phyloP scores from a whole-genome alignment of 495 filamentous ascomycete species.

The Xylaria flabelliformis region DNA sequence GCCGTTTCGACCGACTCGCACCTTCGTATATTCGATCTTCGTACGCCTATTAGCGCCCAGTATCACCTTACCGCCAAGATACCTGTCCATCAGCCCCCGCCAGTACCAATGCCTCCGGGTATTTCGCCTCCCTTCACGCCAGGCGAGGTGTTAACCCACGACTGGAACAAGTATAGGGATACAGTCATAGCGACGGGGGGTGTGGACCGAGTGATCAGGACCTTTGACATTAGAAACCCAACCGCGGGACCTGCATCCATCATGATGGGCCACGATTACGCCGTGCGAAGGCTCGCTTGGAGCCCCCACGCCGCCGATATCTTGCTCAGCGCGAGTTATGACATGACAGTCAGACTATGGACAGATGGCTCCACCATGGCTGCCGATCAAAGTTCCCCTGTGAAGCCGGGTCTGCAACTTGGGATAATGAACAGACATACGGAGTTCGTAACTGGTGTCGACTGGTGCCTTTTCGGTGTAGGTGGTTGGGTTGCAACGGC shows the following conservation, averaged over 20 bases:
- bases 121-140: slow-evolving; percentile 44
- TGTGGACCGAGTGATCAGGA: slow-evolving; percentile 86
- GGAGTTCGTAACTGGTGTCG: slow-evolving; percentile 95
- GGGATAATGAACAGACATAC: slow-evolving; percentile 91
- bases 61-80: slow-evolving; percentile 82
- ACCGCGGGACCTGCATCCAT: slow-evolving; percentile 70
- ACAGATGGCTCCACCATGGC: slow-evolving; percentile 71
- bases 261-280: slow-evolving; percentile 87
- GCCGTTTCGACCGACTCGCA: slow-evolving; percentile 85
- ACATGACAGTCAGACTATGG: slow-evolving; percentile 97
- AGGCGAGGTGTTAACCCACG: slow-evolving; percentile 86
- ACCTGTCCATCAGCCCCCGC: slow-evolving; percentile 71
- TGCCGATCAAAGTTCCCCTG: slow-evolving; percentile 37
- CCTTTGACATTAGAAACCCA: slow-evolving; percentile 84
- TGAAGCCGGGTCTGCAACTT: slow-evolving; percentile 68
- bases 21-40: slow-evolving; percentile 86
- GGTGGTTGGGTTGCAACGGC: slow-evolving; percentile 95
- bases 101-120: slow-evolving; percentile 44
- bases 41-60: slow-evolving; percentile 77
- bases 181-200: slow-evolving; percentile 83
- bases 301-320: slow-evolving; percentile 88
- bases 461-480: slow-evolving; percentile 95
- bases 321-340: slow-evolving; percentile 87
- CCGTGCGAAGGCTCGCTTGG: slow-evolving; percentile 84
- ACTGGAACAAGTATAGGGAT: slow-evolving; percentile 98